Conservation (phyloP, 106 monocot species). For the Platanthera zijinensis region DNA sequence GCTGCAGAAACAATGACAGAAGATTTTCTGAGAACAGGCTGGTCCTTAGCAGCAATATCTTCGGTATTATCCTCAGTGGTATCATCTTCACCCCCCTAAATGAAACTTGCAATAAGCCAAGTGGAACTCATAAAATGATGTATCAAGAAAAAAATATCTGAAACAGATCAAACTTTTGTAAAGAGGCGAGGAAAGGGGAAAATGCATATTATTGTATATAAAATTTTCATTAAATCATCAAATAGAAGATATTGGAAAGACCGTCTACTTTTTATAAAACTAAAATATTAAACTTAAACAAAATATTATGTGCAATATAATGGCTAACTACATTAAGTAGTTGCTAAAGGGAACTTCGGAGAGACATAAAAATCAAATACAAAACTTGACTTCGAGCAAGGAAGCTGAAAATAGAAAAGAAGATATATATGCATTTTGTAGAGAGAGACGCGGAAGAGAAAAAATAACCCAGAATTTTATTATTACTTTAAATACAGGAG, state of each 20-base stretch:
- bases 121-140: not conserved
- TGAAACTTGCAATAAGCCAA: slow-evolving; percentile 2
- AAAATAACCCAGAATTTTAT: too few relatives aligned
- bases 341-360: not conserved
- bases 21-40: slow-evolving; percentile 15
- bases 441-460: too few relatives aligned
- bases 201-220: not conserved
- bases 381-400: not conserved
- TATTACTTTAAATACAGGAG: too few relatives aligned
- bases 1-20: slow-evolving; percentile 12
- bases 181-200: not conserved
- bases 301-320: not conserved
- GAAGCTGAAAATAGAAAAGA: not conserved
- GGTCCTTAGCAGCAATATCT: slow-evolving; percentile 12
- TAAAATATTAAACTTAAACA: not conserved
- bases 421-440: not conserved
- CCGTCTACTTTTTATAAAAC: not conserved
- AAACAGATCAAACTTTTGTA: not conserved
- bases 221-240: not conserved
- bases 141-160: not conserved
- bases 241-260: not conserved
- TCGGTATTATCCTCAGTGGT: slow-evolving; percentile 14
- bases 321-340: not conserved
- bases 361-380: not conserved
- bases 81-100: slow-evolving; percentile 59